Evolutionary conservation across 768 basidiomycete species (phyloP).

Genomic region (Leccinellum luteum): DNA sequence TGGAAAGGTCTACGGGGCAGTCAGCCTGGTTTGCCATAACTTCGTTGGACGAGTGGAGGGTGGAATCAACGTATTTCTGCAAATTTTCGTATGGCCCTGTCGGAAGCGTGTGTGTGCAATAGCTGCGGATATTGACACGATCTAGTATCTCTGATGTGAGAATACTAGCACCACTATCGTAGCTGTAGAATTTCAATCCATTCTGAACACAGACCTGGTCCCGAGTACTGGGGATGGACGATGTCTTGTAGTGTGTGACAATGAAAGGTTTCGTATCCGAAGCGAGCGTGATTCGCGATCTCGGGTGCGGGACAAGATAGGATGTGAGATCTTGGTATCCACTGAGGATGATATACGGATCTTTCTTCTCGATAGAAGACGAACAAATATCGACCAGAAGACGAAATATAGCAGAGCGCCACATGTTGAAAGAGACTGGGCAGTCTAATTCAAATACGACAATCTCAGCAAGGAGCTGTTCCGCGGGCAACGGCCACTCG

Average conservation of each 20-base stretch:
- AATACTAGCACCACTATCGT: conserved; percentile 19
- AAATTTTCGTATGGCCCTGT: conserved; percentile 33
- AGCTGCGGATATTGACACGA: conserved; percentile 9
- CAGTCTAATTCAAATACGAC: conserved; percentile 43
- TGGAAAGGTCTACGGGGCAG: conserved; percentile 38
- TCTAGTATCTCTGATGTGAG: conserved; percentile 17
- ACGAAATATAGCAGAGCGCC: conserved; percentile 41
- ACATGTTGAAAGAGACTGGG: conserved; percentile 40
- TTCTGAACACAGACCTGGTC: conserved; percentile 33
- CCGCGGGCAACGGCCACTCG: conserved; percentile 36
- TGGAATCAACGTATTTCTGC: conserved; percentile 35
- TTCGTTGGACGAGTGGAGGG: conserved; percentile 42
- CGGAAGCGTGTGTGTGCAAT: conserved; percentile 35
- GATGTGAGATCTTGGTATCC: conserved; percentile 9
- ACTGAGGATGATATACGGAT: conserved; percentile 16
- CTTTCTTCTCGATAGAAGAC: background rate
- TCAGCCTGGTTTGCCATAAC: conserved; percentile 40
- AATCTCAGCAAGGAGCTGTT: conserved; percentile 17
- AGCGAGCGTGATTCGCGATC: conserved; percentile 22
- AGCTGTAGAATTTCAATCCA: conserved; percentile 31
- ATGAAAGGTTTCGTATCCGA: conserved; percentile 25
- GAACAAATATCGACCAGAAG: conserved; percentile 38
- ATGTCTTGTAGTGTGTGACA: conserved; percentile 13
- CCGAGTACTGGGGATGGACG: conserved; percentile 13
- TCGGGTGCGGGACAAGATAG: conserved; percentile 15